phyloP scores from a whole-genome alignment of 1,139 yeast genomes.

The Geotrichum citri-aurantii region DNA sequence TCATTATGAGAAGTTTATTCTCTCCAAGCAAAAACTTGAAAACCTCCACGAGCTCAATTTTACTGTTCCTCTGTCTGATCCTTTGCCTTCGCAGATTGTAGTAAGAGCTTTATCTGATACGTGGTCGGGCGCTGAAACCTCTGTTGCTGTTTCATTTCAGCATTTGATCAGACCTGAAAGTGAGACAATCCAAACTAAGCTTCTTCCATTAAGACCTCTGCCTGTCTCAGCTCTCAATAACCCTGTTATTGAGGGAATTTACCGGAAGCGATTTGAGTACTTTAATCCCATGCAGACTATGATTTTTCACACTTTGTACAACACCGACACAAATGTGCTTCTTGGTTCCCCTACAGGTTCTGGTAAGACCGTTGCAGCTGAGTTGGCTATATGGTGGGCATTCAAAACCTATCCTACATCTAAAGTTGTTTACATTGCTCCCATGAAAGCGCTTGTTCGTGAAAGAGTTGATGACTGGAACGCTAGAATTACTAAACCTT shows the following conservation, averaged over 20 bases:
- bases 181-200: slow-evolving; percentile 76
- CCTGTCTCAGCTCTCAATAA: slow-evolving; percentile 79
- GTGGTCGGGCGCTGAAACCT: slow-evolving; percentile 85
- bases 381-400: slow-evolving; percentile 95
- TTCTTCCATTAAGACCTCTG: slow-evolving; percentile 75
- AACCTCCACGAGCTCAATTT: slow-evolving; percentile 74
- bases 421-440: slow-evolving; percentile 92
- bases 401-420: slow-evolving; percentile 72
- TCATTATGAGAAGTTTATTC: slow-evolving; percentile 75
- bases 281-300: slow-evolving; percentile 99
- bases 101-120: slow-evolving; percentile 74
- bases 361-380: slow-evolving; percentile 97
- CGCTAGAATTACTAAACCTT: slow-evolving; percentile 51
- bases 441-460: slow-evolving; percentile 96
- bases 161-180: slow-evolving; percentile 84
- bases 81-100: slow-evolving; percentile 80
- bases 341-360: slow-evolving; percentile 99
- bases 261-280: slow-evolving; percentile 61
- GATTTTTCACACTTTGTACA: slow-evolving; percentile 86
- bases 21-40: slow-evolving; percentile 53
- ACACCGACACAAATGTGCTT: slow-evolving; percentile 71
- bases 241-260: slow-evolving; percentile 59
- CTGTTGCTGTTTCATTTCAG: slow-evolving; percentile 78
- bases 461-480: slow-evolving; percentile 97
- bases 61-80: slow-evolving; percentile 86